Evolutionary conservation across 2,329 filamentous ascomycete species (phyloP), one percentile per base, ranked within the genome.

Genomic region (Corniculantispora saksenae): DNA sequence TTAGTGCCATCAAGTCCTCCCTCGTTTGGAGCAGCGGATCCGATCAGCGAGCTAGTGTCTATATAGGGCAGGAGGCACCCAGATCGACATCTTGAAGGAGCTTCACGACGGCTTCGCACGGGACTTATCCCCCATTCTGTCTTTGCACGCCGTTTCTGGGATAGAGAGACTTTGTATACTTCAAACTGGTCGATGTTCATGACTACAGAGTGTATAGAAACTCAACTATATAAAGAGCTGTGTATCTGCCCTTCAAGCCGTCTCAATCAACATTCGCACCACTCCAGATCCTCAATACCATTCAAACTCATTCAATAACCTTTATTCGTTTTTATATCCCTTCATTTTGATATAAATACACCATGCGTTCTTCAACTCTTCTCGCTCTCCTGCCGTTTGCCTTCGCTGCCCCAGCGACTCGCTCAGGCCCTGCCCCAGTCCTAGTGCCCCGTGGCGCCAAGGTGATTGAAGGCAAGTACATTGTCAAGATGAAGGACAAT

Each of bases 401-500:
- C 35, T 25, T 27, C 6, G 51, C 57, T 21, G 57, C 40, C 43
- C 63, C 63, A 29, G 66, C 57, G 5, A 60, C 54, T 50, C 56
- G 57, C 19, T 54, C 56, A 12, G 63, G 60, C 55, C 68, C 69
- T 21, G 69, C 69, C 2, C 69, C 69, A 29, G 58, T 71, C 3
- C 54, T 67, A 32, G 51, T 58, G 25, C 67, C 68, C 7, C 60
- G 60, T 12, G 40, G 51, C 38, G 58, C 29, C 38, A 51, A 63
- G n/a, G 63, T 67, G 25, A 57, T 71, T 19, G 63, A 66, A 9
- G 64, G 67, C 66, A 68, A 69, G 55, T 72, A 70, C 56, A 66
- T 72, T 40, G 69, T 72, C 64, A 71, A 70, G 53, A 66, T 72
- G 43, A 67, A 67, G 35, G 65, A 65, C 10, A 66, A 66, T n/a